Evolutionary conservation across 257 asterid genomes (phyloP).

Genomic region (Solanum rostratum): DNA sequence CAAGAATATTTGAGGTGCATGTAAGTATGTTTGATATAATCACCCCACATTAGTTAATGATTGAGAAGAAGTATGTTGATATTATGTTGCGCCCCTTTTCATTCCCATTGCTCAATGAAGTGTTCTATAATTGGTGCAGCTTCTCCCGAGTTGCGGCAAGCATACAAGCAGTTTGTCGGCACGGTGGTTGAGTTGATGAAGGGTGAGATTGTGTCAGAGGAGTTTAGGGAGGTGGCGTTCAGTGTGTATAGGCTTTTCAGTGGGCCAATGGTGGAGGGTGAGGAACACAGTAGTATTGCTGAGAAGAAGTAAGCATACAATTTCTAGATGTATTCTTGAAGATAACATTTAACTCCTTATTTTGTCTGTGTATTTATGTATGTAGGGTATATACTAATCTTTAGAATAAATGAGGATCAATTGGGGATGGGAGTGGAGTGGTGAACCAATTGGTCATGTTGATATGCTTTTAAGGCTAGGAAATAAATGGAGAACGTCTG

Average conservation of each 20-base stretch:
- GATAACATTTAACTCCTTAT: neutral
- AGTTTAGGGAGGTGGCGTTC: constrained; percentile 81
- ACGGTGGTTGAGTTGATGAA: constrained; percentile 75
- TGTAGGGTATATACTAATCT: neutral
- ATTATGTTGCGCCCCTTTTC: neutral
- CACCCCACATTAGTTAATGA: neutral
- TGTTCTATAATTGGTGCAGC: constrained; percentile 31
- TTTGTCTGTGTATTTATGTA: neutral
- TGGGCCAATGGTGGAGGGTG: constrained; percentile 28
- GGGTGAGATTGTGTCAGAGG: constrained; percentile 74
- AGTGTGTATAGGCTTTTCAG: constrained; percentile 44
- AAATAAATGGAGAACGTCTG: neutral
- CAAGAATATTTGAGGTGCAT: neutral
- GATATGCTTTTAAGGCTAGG: neutral
- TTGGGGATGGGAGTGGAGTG: neutral
- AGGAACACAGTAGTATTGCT: constrained; percentile 28
- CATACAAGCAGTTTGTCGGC: constrained; percentile 60
- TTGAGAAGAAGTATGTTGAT: neutral
- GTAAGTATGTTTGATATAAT: neutral
- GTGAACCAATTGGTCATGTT: neutral
- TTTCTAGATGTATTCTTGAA: neutral
- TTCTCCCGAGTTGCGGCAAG: constrained; percentile 55
- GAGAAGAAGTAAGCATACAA: constrained; percentile 37
- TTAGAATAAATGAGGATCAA: neutral
- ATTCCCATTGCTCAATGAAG: neutral